Evolutionary conservation across 2,329 filamentous ascomycete genomes (phyloP).

Genomic region (Trichoderma simmonsii): DNA sequence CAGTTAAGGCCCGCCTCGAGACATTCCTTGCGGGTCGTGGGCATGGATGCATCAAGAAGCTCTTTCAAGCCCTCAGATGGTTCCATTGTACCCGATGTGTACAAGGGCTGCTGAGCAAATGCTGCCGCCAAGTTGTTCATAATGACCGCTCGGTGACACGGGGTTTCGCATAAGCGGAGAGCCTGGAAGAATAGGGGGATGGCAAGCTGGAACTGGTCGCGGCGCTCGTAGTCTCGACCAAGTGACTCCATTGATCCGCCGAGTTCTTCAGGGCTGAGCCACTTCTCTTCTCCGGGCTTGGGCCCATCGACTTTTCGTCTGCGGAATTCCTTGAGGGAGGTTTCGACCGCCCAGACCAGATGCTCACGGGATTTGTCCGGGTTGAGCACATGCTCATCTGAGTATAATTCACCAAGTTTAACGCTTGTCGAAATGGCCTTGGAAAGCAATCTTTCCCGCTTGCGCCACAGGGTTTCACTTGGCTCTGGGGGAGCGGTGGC

Average conservation of each 20-base stretch:
- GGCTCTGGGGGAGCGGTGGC: conserved; percentile 21
- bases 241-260: conserved; percentile 74
- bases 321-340: conserved; percentile 69
- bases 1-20: conserved; percentile 71
- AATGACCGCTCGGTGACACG: conserved; percentile 76
- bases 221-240: conserved; percentile 70
- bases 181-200: conserved; percentile 85
- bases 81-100: conserved; percentile 28
- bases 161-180: conserved; percentile 61
- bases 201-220: conserved; percentile 74
- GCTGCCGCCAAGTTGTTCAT: conserved; percentile 82
- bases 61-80: conserved; percentile 30
- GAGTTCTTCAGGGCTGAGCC: conserved; percentile 68
- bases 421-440: conserved; percentile 74
- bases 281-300: conserved; percentile 66
- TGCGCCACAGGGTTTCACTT: conserved; percentile 51
- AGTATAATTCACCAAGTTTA: conserved; percentile 82
- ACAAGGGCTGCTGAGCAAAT: conserved; percentile 64
- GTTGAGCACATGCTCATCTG: conserved; percentile 71
- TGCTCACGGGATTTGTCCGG: conserved; percentile 68
- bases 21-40: conserved; percentile 54
- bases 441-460: conserved; percentile 65
- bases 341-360: conserved; percentile 79
- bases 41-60: conserved; percentile 31
- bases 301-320: conserved; percentile 64